Conservation (phyloP, 176 grass and related monocot species). For the Sorghum bicolor region Sorghum_bicolor_NCBIv3 NC_012871.2:61422501-61423000, state of each 20-base stretch:
- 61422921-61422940: conserved; percentile 38
- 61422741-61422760: background rate
- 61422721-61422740: background rate
- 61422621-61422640: background rate
- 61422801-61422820: background rate
- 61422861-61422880: conserved; percentile 39
- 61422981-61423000: background rate
- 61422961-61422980: conserved; percentile 31
- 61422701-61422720: conserved; percentile 48
- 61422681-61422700: background rate
- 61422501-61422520: background rate
- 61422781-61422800: conserved; percentile 45
- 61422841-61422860: conserved; percentile 37
- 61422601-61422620: conserved; percentile 26
- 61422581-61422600: background rate
- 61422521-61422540: background rate
- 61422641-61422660: background rate
- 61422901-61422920: conserved; percentile 1
- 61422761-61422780: conserved; percentile 15
- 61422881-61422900: conserved; percentile 42
- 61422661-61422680: conserved; percentile 18
- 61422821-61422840: conserved; percentile 16
- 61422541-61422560: background rate
- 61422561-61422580: conserved; percentile 39
- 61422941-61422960: conserved; percentile 20